phyloP scores from a whole-genome alignment of 345 rosid species.

The Citrus unshiu region DNA sequence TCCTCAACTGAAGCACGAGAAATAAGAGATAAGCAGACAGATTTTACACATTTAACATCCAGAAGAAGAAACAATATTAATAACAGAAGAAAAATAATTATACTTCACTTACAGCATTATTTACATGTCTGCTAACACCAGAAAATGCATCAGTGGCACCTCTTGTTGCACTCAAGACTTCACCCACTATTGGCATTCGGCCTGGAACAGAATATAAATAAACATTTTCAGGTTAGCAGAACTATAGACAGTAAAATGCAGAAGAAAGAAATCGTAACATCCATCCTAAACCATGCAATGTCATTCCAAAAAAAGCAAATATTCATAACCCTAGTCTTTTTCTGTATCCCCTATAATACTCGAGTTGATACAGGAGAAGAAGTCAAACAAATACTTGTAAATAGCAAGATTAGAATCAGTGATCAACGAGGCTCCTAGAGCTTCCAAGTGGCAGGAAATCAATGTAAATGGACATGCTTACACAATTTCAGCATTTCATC shows the following conservation, averaged over 20 bases:
- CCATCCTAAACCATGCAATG: neutral
- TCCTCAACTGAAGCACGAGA: conserved; percentile 41
- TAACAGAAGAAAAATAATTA: neutral
- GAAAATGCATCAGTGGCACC: conserved; percentile 91
- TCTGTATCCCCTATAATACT: neutral
- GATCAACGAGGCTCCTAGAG: no score
- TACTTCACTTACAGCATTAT: conserved; percentile 51
- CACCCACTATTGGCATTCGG: conserved; percentile 73
- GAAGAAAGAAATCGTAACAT: neutral
- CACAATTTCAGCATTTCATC: neutral
- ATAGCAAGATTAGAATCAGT: neutral
- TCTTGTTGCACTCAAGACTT: conserved; percentile 88
- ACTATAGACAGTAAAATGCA: neutral
- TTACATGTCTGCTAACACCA: conserved; percentile 71
- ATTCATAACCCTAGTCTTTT: neutral
- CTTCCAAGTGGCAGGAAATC: neutral
- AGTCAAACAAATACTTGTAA: neutral
- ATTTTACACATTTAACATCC: neutral
- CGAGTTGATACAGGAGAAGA: neutral
- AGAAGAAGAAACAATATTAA: neutral
- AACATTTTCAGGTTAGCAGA: neutral
- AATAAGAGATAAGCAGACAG: conserved; percentile 2
- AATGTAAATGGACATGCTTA: neutral
- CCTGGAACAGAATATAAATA: conserved; percentile 33
- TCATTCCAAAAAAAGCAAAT: neutral